Conservation (phyloP, 352 stramenopile species). For the Phytophthora ohioensis region DNA sequence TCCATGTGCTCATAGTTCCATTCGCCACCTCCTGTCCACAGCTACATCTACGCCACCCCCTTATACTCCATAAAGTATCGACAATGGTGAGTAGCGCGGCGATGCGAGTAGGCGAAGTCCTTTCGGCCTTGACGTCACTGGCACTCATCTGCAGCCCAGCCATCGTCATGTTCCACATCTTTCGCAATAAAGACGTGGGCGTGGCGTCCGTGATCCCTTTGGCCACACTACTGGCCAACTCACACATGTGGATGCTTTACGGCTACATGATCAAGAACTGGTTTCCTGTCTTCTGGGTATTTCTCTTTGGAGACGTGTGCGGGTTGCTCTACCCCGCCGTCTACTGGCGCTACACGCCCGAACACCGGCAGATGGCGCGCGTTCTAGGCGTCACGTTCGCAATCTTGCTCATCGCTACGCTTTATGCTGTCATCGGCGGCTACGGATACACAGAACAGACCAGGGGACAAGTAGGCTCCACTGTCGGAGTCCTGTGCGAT, state of each 20-base stretch:
- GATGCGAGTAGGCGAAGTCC: slow-evolving; percentile 29
- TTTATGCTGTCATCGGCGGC: slow-evolving; percentile 45
- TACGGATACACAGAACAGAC: slow-evolving; percentile 38
- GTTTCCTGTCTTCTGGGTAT: slow-evolving; percentile 51
- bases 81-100: slow-evolving; percentile 23
- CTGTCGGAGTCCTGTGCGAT: slow-evolving; percentile 38
- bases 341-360: slow-evolving; percentile 53
- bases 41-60: background rate
- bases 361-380: slow-evolving; percentile 28
- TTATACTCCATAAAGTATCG: background rate
- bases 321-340: slow-evolving; percentile 48
- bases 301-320: slow-evolving; percentile 37
- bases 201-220: slow-evolving; percentile 48
- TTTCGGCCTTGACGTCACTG: slow-evolving; percentile 40
- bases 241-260: slow-evolving; percentile 56
- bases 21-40: background rate
- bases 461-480: slow-evolving; percentile 32
- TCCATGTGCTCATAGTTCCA: slow-evolving; percentile 4
- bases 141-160: slow-evolving; percentile 51
- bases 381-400: slow-evolving; percentile 25
- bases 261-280: slow-evolving; percentile 52
- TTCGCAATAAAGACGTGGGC: slow-evolving; percentile 38
- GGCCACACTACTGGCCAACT: slow-evolving; percentile 44
- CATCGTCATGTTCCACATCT: slow-evolving; percentile 42
- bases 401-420: slow-evolving; percentile 28